A percentile compares a stretch with the other conserved stretches of the same genome.
Conservation (phyloP, 805 yeast species). For the Candida ficus region DNA sequence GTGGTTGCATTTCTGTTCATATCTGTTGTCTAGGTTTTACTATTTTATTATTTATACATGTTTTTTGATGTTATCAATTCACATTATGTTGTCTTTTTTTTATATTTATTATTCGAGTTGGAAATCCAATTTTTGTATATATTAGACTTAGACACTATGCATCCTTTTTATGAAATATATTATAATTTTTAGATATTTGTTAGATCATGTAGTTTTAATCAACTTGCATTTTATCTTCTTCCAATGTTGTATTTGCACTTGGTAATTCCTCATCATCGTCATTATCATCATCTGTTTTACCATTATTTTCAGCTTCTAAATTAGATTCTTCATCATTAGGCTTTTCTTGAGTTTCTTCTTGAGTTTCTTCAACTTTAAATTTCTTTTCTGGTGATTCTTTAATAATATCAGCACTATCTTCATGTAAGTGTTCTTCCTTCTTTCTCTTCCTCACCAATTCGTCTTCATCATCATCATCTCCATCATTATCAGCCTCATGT, state of each 20-base stretch:
- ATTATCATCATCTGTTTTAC: conserved; percentile 20
- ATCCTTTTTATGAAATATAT: conserved; percentile 2
- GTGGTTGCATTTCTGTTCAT: neutral
- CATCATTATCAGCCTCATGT: neutral
- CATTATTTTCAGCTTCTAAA: neutral
- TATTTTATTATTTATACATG: conserved; percentile 1
- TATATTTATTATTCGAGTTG: neutral
- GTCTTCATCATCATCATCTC: conserved; percentile 5
- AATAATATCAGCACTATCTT: neutral
- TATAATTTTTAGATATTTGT: neutral
- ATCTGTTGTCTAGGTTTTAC: neutral
- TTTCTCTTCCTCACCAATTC: conserved; percentile 11
- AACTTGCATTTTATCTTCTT: conserved; percentile 22
- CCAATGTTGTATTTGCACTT: conserved; percentile 12
- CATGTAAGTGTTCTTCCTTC: neutral
- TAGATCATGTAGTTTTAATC: conserved; percentile 6
- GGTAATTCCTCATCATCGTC: conserved; percentile 23
- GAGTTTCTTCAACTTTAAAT: conserved; percentile 7
- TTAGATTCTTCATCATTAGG: too few relatives aligned
- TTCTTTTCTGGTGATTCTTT: conserved; percentile 21
- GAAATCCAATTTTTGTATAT: neutral
- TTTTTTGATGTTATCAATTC: neutral
- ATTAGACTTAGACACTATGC: conserved; percentile 4
- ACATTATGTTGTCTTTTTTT: neutral
- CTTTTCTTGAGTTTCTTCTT: neutral